These are phyloP conservation scores for Vitis riparia DNA, from an alignment of 164 flowering plant genomes.

Conservation along the genomic window DNA sequence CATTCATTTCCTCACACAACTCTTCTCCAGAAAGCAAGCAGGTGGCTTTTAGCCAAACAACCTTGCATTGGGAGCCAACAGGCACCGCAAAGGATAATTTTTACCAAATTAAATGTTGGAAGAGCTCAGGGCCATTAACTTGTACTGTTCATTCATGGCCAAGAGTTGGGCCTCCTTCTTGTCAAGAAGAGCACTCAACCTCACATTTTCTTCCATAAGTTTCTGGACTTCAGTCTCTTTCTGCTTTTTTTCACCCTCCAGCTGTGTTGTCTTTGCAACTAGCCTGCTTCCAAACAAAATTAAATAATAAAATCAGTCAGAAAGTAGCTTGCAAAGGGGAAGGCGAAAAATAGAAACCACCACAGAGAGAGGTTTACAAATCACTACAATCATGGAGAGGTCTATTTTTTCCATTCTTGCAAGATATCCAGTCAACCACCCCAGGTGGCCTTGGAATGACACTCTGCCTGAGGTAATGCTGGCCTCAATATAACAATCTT, in stretches of 20 bases:
- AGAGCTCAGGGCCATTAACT: constrained; percentile 79
- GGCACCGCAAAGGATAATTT: background rate
- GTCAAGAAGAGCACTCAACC: constrained; percentile 81
- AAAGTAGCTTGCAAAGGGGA: no score
- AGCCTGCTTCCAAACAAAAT: constrained; percentile 53
- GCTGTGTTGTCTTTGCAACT: constrained; percentile 70
- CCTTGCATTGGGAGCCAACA: constrained; percentile 1
- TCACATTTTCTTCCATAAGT: constrained; percentile 88
- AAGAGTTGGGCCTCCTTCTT: constrained; percentile 95
- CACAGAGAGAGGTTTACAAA: background rate
- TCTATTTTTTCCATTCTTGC: no score
- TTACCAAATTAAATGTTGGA: constrained; percentile 32
- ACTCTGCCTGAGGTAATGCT: no score
- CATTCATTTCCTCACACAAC: background rate
- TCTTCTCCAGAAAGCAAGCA: constrained; percentile 4
- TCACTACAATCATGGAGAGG: background rate
- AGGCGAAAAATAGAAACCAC: no score
- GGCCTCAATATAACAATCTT: no score
- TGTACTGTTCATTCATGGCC: constrained; percentile 99
- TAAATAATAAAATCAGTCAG: background rate
- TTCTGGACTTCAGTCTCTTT: constrained; percentile 88
- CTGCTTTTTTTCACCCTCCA: constrained; percentile 87
- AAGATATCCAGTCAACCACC: no score
- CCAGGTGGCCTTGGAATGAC: no score
- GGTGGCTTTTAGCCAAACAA: background rate